Evolutionary conservation across 768 basidiomycete species (phyloP), one percentile per base, ranked within the genome.

Genomic region (Auricularia cornea): DNA sequence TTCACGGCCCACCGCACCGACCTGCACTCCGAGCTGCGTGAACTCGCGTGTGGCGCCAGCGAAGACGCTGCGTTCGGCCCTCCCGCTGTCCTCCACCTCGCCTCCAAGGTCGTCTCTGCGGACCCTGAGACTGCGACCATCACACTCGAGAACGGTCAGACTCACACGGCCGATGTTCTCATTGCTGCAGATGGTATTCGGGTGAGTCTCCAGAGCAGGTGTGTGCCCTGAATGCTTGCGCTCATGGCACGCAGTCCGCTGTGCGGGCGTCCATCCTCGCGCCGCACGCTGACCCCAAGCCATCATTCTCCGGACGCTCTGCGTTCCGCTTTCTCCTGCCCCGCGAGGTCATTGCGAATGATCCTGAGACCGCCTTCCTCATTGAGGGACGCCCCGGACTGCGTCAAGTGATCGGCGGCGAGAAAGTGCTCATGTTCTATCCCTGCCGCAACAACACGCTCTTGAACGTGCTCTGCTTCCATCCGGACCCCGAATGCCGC

Each of bases 171-270:
- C 26, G 63, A 63, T 2, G 48, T 63, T 18, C 32, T 63, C 57
- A 63, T 63, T 20, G 63, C 54, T 10, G 63, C 63, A 3, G 63
- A 63, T 51, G 63, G 63, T 5, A 63, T 63, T 31, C 54, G 54
- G 28, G 54, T 57, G 16, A 26, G 54, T 57, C 26, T 57, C 30
- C 28, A 3, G 12, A 14, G 26, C 29, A 52, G n/a, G 8, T 52
- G 20, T n/a, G 51, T 8, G 51, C 10, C 11, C 2, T 20, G 51
- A n/a, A 52, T 3, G 51, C 51, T 52, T 1, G 10, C 11, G 20
- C 1, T 31, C 30, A 6, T 57, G n/a, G n/a, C n/a, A n/a, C n/a
- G n/a, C 54, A 57, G 54, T 57, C 54, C 8, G 54, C 4, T 2
- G 26, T 57, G 18, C 54, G 54, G 10, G 54, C 28, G 26, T 26